phyloP scores from a whole-genome alignment of 2,329 filamentous ascomycete species.

The Corynespora cassiicola region DNA sequence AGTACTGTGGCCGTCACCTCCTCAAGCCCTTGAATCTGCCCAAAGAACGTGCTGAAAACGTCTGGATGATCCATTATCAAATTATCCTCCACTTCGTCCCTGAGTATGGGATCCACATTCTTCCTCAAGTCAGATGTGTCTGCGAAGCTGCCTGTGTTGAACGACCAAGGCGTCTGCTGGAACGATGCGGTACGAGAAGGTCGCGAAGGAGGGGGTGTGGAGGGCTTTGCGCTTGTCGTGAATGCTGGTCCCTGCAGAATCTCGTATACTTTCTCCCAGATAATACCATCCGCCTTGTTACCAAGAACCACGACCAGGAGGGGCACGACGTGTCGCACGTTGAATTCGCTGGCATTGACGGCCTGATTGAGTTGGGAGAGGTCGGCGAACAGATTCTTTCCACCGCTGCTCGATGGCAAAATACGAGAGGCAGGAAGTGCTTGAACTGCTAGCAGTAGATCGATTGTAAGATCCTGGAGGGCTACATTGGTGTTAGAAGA shows the following conservation, averaged over 20 bases:
- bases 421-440: constrained; percentile 16
- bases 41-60: constrained; percentile 11
- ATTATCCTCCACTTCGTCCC: constrained; percentile 11
- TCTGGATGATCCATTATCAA: constrained; percentile 10
- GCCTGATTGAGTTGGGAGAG: constrained; percentile 16
- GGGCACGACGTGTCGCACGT: constrained; percentile 21
- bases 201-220: constrained; percentile 22
- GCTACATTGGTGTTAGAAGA: no score
- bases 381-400: constrained; percentile 19
- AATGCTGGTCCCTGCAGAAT: constrained; percentile 16
- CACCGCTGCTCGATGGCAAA: constrained; percentile 10
- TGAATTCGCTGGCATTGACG: constrained; percentile 14
- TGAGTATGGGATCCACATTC: constrained; percentile 12
- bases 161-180: constrained; percentile 8
- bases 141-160: constrained; percentile 9
- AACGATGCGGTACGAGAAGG: constrained; percentile 12
- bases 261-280: constrained; percentile 26
- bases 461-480: constrained; percentile 3
- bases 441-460: constrained; percentile 12
- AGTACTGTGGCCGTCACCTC: constrained; percentile 9
- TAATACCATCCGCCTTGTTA: constrained; percentile 7
- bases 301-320: constrained; percentile 16
- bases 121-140: constrained; percentile 12
- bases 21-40: constrained; percentile 10
- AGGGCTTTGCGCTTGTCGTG: background rate